phyloP scores from a whole-genome alignment of 176 grass and related monocot genomes.

The Pontederia crassipes region DNA sequence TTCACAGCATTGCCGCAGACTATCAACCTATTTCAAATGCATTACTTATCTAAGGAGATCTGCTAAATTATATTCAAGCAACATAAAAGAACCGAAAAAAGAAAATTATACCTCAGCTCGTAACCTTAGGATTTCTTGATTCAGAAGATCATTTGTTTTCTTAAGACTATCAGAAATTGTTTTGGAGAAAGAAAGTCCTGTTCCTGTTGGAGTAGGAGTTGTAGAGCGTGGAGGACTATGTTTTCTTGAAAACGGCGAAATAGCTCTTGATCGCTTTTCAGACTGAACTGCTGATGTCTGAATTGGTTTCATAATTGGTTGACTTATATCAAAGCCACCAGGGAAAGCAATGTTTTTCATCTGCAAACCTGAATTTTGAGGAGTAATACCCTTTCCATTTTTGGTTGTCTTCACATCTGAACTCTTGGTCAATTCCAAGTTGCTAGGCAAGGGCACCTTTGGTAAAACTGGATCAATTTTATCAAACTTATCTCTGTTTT shows the following conservation, averaged over 20 bases:
- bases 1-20: slow-evolving; percentile 43
- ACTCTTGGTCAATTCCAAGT: slow-evolving; percentile 76
- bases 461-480: slow-evolving; percentile 31
- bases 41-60: background rate
- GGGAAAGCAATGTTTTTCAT: slow-evolving; percentile 68
- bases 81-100: background rate
- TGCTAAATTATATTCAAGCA: background rate
- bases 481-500: slow-evolving; percentile 30
- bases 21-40: slow-evolving; percentile 48
- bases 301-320: slow-evolving; percentile 20
- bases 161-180: slow-evolving; percentile 42
- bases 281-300: slow-evolving; percentile 10
- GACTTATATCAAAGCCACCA: slow-evolving; percentile 33
- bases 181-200: slow-evolving; percentile 31
- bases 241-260: slow-evolving; percentile 34
- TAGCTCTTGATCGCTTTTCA: slow-evolving; percentile 19
- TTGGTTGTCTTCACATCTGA: slow-evolving; percentile 76
- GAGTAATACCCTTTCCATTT: slow-evolving; percentile 53
- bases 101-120: slow-evolving; percentile 47
- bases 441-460: slow-evolving; percentile 32
- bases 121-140: slow-evolving; percentile 86
- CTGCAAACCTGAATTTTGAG: slow-evolving; percentile 32
- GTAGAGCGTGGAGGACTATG: slow-evolving; percentile 31
- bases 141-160: slow-evolving; percentile 71
- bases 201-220: slow-evolving; percentile 16